These are phyloP conservation scores for Thalia dealbata DNA, from an alignment of 176 grass and related monocot species.

Conservation along the genomic window DNA sequence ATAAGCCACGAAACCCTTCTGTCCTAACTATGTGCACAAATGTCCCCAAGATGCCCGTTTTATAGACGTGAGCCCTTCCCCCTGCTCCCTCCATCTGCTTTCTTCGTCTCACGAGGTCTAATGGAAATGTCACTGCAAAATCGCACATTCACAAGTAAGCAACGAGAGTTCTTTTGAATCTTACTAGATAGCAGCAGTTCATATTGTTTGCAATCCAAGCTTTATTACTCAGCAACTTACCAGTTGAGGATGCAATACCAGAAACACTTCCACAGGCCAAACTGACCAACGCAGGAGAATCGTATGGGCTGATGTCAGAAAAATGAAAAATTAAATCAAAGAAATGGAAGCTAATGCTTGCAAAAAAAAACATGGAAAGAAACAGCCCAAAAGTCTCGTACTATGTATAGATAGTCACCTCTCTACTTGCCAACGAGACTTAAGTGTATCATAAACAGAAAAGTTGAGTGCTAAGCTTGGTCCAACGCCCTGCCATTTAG, in stretches of 20 bases:
- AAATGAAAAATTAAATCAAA: background rate
- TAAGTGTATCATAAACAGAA: constrained; percentile 80
- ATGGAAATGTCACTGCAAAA: constrained; percentile 75
- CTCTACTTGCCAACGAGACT: constrained; percentile 62
- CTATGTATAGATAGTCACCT: constrained; percentile 31
- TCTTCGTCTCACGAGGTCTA: constrained; percentile 86
- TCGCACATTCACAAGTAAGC: background rate
- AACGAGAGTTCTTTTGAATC: background rate
- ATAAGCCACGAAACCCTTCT: constrained; percentile 76
- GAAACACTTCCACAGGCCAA: constrained; percentile 94
- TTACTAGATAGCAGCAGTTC: background rate
- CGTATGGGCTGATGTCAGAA: constrained; percentile 42
- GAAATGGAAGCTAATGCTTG: background rate
- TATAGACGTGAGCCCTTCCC: constrained; percentile 71
- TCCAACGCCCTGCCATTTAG: constrained; percentile 63
- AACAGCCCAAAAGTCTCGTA: background rate
- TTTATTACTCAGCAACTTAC: constrained; percentile 29
- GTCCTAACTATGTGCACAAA: constrained; percentile 58
- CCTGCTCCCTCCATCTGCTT: constrained; percentile 88
- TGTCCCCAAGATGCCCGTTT: constrained; percentile 63
- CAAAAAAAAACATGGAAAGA: background rate
- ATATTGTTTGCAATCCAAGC: background rate
- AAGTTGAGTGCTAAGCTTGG: constrained; percentile 95
- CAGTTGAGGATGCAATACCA: constrained; percentile 77
- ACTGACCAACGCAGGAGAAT: constrained; percentile 66